Percentiles rank a stretch among this genome's conserved stretches.
phyloP scores from a whole-genome alignment of 2,329 filamentous ascomycete genomes.

The Cercospora sp. region DNA sequence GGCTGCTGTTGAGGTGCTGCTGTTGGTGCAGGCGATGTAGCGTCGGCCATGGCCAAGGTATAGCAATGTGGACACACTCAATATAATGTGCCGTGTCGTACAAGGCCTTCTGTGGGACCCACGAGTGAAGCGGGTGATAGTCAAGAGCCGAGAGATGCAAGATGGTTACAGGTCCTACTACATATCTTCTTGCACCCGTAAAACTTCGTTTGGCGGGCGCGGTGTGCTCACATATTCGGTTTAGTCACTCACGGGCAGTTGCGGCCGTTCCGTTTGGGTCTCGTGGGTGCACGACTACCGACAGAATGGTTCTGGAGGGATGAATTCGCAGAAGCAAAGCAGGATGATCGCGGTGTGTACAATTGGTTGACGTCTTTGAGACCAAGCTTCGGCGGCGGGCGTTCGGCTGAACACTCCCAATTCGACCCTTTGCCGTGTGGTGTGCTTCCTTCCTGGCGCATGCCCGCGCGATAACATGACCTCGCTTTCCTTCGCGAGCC shows the following conservation, averaged over 20 bases:
- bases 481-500: neutral
- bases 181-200: neutral
- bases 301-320: conserved; percentile 4
- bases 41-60: neutral
- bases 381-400: neutral
- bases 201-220: neutral
- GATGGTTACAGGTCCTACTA: neutral
- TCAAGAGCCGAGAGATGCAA: neutral
- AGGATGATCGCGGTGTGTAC: neutral
- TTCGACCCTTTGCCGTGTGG: neutral
- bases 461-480: neutral
- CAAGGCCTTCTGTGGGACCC: neutral
- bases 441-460: neutral
- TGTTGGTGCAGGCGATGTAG: neutral
- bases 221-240: neutral
- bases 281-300: conserved; percentile 3
- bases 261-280: neutral
- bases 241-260: neutral
- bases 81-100: neutral
- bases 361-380: conserved; percentile 3
- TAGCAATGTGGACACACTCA: neutral
- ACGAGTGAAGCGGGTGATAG: neutral
- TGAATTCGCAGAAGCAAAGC: neutral
- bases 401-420: neutral
- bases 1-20: neutral